phyloP scores from a whole-genome alignment of 2,329 filamentous ascomycete genomes.

The Arthrobotrys pseudoclavata region DNA sequence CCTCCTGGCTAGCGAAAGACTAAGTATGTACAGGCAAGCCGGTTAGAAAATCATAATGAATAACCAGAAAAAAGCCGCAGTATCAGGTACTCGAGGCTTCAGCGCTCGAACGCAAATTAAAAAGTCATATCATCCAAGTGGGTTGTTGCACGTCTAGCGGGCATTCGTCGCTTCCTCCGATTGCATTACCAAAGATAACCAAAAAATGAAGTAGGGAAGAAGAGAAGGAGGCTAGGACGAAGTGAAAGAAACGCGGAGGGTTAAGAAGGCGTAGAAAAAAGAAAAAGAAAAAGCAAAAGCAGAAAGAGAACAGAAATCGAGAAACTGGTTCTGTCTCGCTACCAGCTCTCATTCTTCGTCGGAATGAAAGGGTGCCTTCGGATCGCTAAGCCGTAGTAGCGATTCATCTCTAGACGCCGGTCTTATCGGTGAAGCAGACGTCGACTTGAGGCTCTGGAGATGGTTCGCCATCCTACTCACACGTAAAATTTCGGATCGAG shows the following conservation, averaged over 20 bases:
- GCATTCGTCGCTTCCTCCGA: constrained; percentile 12
- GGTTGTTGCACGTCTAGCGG: background rate
- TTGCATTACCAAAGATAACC: constrained; percentile 3
- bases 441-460: constrained; percentile 48
- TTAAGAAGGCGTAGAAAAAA: constrained; percentile 1
- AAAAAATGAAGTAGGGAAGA: background rate
- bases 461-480: constrained; percentile 52
- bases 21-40: constrained; percentile 18
- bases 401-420: constrained; percentile 7
- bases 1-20: background rate
- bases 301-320: background rate
- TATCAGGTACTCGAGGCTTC: constrained; percentile 8
- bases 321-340: background rate
- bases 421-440: constrained; percentile 37
- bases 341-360: constrained; percentile 1
- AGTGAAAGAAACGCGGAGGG: background rate
- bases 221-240: constrained; percentile 2
- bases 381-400: background rate
- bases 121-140: constrained; percentile 22
- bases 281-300: background rate
- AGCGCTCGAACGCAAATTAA: constrained; percentile 10
- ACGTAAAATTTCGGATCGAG: background rate
- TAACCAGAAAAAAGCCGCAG: background rate
- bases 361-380: background rate
- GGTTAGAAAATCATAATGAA: constrained; percentile 16